Evolutionary conservation across 1,139 yeast genomes (phyloP).

Genomic region (Suhomyces guaymorum): DNA sequence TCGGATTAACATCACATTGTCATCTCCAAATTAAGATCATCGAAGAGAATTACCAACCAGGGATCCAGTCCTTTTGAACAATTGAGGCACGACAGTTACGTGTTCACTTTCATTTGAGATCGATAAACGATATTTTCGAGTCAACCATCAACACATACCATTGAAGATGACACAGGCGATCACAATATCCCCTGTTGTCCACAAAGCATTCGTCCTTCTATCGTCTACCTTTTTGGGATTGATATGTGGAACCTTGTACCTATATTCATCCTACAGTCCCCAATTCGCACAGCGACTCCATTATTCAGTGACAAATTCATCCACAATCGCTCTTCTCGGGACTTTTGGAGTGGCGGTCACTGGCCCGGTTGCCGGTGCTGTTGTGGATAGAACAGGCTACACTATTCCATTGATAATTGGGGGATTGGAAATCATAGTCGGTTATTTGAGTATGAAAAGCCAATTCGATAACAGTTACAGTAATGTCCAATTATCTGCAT

Average conservation of each 20-base stretch:
- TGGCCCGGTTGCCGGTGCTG: slow-evolving; percentile 59
- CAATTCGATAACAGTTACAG: slow-evolving; percentile 42
- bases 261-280: slow-evolving; percentile 64
- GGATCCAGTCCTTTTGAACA: background rate
- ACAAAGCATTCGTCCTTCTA: slow-evolving; percentile 38
- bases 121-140: no score
- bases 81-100: background rate
- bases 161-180: slow-evolving; percentile 1
- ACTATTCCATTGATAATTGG: slow-evolving; percentile 47
- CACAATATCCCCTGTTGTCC: slow-evolving; percentile 26
- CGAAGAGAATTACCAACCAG: background rate
- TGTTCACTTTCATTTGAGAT: no score
- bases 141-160: no score
- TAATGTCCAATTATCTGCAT: slow-evolving; percentile 35
- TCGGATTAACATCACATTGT: background rate
- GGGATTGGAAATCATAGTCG: slow-evolving; percentile 40
- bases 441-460: slow-evolving; percentile 48
- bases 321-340: slow-evolving; percentile 59
- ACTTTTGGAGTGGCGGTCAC: slow-evolving; percentile 58
- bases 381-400: slow-evolving; percentile 59
- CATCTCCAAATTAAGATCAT: slow-evolving; percentile 1
- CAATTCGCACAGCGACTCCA: slow-evolving; percentile 55
- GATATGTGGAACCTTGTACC: slow-evolving; percentile 61
- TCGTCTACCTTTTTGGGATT: slow-evolving; percentile 54
- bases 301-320: slow-evolving; percentile 55